Evolutionary conservation across 805 yeast genomes (phyloP).

Genomic region (Pichia exigua): DNA sequence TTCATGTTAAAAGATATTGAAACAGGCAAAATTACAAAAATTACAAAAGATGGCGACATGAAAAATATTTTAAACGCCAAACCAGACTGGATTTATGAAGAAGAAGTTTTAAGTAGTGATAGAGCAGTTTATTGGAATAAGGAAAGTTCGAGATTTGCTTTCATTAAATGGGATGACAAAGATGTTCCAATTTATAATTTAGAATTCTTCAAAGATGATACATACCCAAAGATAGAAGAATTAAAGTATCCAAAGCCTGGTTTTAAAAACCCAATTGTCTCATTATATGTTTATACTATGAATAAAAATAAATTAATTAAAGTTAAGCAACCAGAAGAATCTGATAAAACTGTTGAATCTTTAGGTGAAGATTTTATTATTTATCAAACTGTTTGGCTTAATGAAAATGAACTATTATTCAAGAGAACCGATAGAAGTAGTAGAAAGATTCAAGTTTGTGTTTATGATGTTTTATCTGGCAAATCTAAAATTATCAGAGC

Average conservation of each 20-base stretch:
- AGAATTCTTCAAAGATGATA: conserved; percentile 38
- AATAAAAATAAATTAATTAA: conserved; percentile 16
- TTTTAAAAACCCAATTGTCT: conserved; percentile 46
- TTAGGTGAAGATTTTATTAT: conserved; percentile 43
- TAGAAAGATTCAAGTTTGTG: conserved; percentile 42
- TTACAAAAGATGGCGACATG: conserved; percentile 45
- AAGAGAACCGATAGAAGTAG: conserved; percentile 61
- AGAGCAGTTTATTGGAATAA: conserved; percentile 69
- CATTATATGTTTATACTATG: conserved; percentile 37
- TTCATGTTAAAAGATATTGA: conserved; percentile 39
- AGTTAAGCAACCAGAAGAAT: conserved; percentile 22
- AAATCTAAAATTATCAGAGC: conserved; percentile 34
- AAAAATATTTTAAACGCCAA: conserved; percentile 51
- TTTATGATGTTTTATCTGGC: conserved; percentile 29
- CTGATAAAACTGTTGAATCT: neutral
- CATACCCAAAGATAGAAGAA: conserved; percentile 40
- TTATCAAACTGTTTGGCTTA: conserved; percentile 58
- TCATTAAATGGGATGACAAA: conserved; percentile 51
- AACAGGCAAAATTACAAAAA: conserved; percentile 20
- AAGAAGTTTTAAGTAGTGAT: conserved; percentile 58
- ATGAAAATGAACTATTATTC: conserved; percentile 39
- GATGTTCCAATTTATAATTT: conserved; percentile 45
- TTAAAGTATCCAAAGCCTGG: conserved; percentile 75
- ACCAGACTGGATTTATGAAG: conserved; percentile 83
- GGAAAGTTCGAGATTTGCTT: conserved; percentile 48